Base-by-base conservation (phyloP, 331 rosid genomes). In the Erythrophleum ivorense region DNA sequence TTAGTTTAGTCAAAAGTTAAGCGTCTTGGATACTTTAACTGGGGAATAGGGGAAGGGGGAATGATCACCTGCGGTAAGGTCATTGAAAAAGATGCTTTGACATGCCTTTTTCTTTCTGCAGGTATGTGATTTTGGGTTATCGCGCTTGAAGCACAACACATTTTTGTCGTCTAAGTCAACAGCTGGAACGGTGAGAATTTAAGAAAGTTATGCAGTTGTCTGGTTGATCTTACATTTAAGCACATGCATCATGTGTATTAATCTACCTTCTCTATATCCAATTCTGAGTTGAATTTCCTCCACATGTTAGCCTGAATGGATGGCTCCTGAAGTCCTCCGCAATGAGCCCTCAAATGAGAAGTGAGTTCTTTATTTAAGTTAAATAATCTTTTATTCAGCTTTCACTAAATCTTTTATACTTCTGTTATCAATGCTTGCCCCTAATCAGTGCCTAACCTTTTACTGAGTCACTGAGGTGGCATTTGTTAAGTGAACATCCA, bases 321-420 rank as follows among this genome's bases (percentile, higher is more conserved):
- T 96, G 99, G 99, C 99, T 58, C 99, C 99, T 11, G 99, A 96
- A 89, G 97, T 92, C 83, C 97, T 96, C 79, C 99, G 99, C 21
- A 94, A 94, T 34, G 99, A 94, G 84, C 95, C 94, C 75, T 92
- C 98, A 9, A 95, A 96, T 82, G 99, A 96, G 84, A 96, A 96
- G 99, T 96, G 88, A 90, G 99, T 88, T 46, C 34, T 80, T 77
- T 21, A 38, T 73, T 73, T 11, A 13, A 41, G 54, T 53, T 18
- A 24, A 75, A 66, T 38, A 11, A n/a, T 45, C 10, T 73, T 15
- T 70, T 49, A 65, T 67, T 45, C 76, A 5, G 78, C 68, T 79
- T 60, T 24, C 36, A 40, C 33, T 38, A 9, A 50, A 68, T 14
- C 6, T 49, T 72, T 52, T 49, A 49, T 71, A 12, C 79, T 55